Percentiles rank a stretch among this genome's conserved stretches.
Evolutionary conservation across 805 yeast species (phyloP).

Genomic region (Pichia insulana): DNA sequence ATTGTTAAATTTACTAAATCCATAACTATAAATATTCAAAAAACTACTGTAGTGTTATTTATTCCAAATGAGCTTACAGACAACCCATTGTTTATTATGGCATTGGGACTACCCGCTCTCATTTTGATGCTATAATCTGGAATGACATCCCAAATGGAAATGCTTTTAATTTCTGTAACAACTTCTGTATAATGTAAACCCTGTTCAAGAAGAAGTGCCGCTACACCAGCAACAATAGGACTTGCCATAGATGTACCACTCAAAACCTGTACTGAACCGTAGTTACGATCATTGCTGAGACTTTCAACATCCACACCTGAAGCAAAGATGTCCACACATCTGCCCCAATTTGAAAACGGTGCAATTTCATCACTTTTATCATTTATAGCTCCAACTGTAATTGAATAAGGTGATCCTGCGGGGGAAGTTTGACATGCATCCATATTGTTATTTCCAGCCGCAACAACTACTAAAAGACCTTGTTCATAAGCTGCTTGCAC

Average conservation of each 20-base stretch:
- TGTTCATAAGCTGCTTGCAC: slow-evolving; percentile 64
- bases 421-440: slow-evolving; percentile 86
- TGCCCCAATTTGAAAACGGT: slow-evolving; percentile 82
- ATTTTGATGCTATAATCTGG: slow-evolving; percentile 36
- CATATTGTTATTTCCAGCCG: slow-evolving; percentile 77
- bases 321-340: slow-evolving; percentile 82
- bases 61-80: too few species aligned
- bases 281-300: slow-evolving; percentile 28
- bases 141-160: slow-evolving; percentile 41
- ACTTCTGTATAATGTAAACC: slow-evolving; percentile 40
- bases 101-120: slow-evolving; percentile 53
- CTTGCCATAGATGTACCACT: slow-evolving; percentile 83
- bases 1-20: neutral
- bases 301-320: slow-evolving; percentile 68
- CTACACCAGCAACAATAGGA: slow-evolving; percentile 63
- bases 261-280: slow-evolving; percentile 27
- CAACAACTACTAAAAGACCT: slow-evolving; percentile 67
- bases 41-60: neutral
- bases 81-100: slow-evolving; percentile 32
- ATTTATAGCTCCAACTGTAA: slow-evolving; percentile 85
- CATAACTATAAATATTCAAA: neutral
- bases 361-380: slow-evolving; percentile 66
- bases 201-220: slow-evolving; percentile 43
- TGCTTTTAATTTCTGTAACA: slow-evolving; percentile 32
- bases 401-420: slow-evolving; percentile 62